Evolutionary conservation across 495 filamentous ascomycete species (phyloP).

Genomic region (Neurospora sublineolata): DNA sequence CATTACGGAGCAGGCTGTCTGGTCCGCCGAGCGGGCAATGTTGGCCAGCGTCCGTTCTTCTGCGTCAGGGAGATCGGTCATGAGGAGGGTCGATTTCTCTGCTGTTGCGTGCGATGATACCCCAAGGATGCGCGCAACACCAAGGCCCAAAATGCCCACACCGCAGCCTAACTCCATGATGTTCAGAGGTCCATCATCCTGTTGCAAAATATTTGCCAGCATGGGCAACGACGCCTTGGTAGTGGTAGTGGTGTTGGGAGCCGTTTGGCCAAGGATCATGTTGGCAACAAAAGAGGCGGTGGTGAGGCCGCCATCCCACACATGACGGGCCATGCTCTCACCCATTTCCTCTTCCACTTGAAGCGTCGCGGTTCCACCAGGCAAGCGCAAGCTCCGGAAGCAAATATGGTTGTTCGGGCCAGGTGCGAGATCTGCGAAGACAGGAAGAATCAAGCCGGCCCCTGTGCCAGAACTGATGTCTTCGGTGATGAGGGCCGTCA

Average conservation of each 20-base stretch:
- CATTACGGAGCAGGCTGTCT: conserved; percentile 2
- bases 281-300: conserved; percentile 28
- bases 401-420: conserved; percentile 12
- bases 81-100: conserved; percentile 33
- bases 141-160: conserved; percentile 75
- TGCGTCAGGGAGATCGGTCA: conserved; percentile 79
- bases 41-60: conserved; percentile 38
- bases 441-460: conserved; percentile 27
- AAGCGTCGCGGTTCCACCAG: conserved; percentile 16
- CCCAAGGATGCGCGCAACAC: conserved; percentile 48
- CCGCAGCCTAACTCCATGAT: conserved; percentile 74
- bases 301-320: conserved; percentile 59
- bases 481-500: conserved; percentile 18
- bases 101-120: conserved; percentile 16
- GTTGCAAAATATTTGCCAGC: conserved; percentile 6
- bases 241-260: not conserved
- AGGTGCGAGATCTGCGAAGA: conserved; percentile 21
- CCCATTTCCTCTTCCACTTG: conserved; percentile 80
- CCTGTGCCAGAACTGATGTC: conserved; percentile 16
- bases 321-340: conserved; percentile 87
- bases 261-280: conserved; percentile 10
- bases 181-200: conserved; percentile 23
- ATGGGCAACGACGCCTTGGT: conserved; percentile 1
- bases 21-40: conserved; percentile 20
- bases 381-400: conserved; percentile 26